phyloP scores from a whole-genome alignment of 257 asterid genomes.

The Solanum boliviense region DNA sequence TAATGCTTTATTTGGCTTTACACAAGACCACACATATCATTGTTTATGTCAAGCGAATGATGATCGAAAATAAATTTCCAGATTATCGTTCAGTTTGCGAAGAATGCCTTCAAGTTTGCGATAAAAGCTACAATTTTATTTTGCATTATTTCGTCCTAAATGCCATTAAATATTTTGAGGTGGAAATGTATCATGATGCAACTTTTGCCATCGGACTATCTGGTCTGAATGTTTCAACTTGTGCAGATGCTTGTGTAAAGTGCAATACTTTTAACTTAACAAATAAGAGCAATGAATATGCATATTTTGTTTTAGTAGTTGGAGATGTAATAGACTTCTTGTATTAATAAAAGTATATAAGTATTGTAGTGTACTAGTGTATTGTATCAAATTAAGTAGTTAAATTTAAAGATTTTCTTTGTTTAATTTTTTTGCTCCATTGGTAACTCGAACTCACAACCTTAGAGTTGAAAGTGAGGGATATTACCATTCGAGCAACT shows the following conservation, averaged over 20 bases:
- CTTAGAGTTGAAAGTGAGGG: neutral
- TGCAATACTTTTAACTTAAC: neutral
- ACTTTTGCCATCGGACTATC: neutral
- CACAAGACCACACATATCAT: neutral
- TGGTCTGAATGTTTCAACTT: neutral
- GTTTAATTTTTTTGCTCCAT: no score
- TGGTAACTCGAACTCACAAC: neutral
- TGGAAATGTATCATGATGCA: neutral
- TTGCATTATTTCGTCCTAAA: neutral
- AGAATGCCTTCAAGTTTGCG: neutral
- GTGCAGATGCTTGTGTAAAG: neutral
- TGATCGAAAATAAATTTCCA: neutral
- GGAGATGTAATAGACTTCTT: neutral
- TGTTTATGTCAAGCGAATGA: neutral
- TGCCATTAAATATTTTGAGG: neutral
- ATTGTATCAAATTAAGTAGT: no score
- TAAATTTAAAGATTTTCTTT: no score
- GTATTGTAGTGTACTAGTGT: neutral
- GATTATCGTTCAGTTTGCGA: neutral
- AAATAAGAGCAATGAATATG: neutral
- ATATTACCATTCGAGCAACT: no score
- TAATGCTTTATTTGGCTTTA: neutral
- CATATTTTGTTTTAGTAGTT: neutral
- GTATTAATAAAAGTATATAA: neutral
- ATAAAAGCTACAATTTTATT: neutral